Evolutionary conservation across 768 basidiomycete genomes (phyloP).

Genomic region (Amanita molliuscula): DNA sequence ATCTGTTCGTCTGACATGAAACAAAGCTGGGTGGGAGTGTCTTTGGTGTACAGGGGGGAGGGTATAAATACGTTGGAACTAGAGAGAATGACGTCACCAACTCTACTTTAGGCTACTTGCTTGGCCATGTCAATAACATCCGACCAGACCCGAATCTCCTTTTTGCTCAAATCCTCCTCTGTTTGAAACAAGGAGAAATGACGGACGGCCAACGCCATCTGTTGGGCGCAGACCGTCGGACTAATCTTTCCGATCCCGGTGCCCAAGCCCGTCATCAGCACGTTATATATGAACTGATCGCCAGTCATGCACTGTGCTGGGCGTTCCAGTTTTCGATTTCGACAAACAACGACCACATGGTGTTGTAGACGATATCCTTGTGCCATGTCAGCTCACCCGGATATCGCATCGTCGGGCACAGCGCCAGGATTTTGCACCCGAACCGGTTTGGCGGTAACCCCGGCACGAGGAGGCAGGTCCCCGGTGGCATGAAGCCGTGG

Average conservation of each 20-base stretch:
- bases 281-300: neutral
- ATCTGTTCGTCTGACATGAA: slow-evolving; percentile 1
- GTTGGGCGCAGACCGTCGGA: slow-evolving; percentile 6
- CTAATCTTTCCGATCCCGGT: slow-evolving; percentile 8
- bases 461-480: neutral
- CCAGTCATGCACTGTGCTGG: neutral
- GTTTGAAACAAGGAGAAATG: slow-evolving; percentile 2
- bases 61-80: too few species aligned
- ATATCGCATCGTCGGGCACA: slow-evolving; percentile 7
- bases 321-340: slow-evolving; percentile 7
- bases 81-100: neutral
- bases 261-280: slow-evolving; percentile 11
- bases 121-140: neutral
- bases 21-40: too few species aligned
- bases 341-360: slow-evolving; percentile 10
- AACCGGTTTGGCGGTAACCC: neutral
- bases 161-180: neutral
- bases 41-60: too few species aligned
- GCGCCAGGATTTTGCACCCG: neutral
- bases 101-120: neutral
- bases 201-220: slow-evolving; percentile 9
- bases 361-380: slow-evolving; percentile 9
- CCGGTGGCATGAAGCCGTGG: neutral
- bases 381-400: slow-evolving; percentile 10
- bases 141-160: neutral